Conservation (phyloP, 805 yeast genomes). For the Kazachstania martiniae region DNA sequence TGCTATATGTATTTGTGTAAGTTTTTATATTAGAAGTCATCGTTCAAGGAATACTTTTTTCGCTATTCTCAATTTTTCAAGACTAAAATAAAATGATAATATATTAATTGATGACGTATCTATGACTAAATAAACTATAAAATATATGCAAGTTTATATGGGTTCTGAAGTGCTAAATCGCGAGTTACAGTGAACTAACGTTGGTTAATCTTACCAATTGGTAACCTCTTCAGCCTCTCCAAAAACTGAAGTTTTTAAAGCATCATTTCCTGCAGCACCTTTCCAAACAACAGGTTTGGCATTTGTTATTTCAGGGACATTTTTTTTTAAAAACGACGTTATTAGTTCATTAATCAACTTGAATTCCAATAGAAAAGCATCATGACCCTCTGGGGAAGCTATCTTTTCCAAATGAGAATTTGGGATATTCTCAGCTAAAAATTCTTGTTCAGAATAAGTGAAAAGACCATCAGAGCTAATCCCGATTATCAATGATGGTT, state of each 20-base stretch:
- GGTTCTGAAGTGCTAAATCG: neutral
- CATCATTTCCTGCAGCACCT: slow-evolving; percentile 31
- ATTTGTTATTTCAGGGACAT: slow-evolving; percentile 49
- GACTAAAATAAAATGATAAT: too few species aligned
- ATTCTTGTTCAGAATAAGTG: slow-evolving; percentile 84
- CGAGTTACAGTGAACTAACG: neutral
- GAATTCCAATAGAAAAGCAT: slow-evolving; percentile 89
- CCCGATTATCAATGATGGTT: slow-evolving; percentile 81
- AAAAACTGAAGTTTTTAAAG: slow-evolving; percentile 54
- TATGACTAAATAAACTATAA: too few species aligned
- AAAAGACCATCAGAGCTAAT: slow-evolving; percentile 87
- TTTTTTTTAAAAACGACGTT: slow-evolving; percentile 47
- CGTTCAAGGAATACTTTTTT: too few species aligned
- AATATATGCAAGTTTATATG: neutral
- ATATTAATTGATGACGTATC: too few species aligned
- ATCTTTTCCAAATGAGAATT: slow-evolving; percentile 58
- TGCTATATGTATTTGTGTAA: too few species aligned
- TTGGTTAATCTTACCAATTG: slow-evolving; percentile 50
- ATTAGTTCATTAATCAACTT: slow-evolving; percentile 66
- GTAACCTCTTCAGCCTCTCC: slow-evolving; percentile 95
- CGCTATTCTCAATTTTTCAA: too few species aligned
- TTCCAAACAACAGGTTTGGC: slow-evolving; percentile 28
- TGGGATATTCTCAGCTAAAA: slow-evolving; percentile 65
- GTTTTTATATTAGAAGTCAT: too few species aligned
- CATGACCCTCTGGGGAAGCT: slow-evolving; percentile 93